Evolutionary conservation across 2,329 filamentous ascomycete genomes (phyloP).

Genomic region (Pyricularia sp.): DNA sequence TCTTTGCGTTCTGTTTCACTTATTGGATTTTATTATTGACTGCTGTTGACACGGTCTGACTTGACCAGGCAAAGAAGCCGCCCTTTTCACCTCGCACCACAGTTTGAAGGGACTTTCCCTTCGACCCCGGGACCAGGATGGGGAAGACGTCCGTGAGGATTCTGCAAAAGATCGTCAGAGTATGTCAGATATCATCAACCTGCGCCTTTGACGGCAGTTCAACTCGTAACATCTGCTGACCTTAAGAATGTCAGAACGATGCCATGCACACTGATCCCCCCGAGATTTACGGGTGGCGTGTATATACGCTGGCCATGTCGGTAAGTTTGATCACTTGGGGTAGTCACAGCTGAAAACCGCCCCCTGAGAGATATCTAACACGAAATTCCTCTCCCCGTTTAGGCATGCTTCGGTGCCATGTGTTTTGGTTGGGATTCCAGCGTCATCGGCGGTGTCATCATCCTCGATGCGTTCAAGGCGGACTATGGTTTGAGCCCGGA

Average conservation of each 20-base stretch:
- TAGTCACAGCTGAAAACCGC: neutral
- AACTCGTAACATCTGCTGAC: neutral
- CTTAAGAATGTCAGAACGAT: conserved; percentile 30
- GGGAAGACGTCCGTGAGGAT: conserved; percentile 1
- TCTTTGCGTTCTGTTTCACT: neutral
- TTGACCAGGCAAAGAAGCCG: neutral
- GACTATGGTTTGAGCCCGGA: conserved; percentile 4
- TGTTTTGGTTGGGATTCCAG: conserved; percentile 19
- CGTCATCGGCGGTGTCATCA: conserved; percentile 18
- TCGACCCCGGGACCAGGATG: neutral
- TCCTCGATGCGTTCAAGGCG: conserved; percentile 13
- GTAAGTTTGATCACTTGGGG: conserved; percentile 5
- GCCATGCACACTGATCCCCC: conserved; percentile 56
- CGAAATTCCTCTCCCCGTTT: too few species aligned
- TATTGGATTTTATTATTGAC: neutral
- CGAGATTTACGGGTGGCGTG: conserved; percentile 61
- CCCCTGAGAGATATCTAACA: neutral
- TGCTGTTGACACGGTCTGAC: neutral
- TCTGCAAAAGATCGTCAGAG: conserved; percentile 20
- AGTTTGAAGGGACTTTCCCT: neutral
- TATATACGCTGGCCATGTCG: conserved; percentile 53
- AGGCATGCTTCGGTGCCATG: conserved; percentile 16
- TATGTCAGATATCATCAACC: neutral
- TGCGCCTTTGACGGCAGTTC: neutral
- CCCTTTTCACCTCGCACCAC: neutral